phyloP scores from a whole-genome alignment of 2,329 filamentous ascomycete species.

The Pezicula carpinea region DNA sequence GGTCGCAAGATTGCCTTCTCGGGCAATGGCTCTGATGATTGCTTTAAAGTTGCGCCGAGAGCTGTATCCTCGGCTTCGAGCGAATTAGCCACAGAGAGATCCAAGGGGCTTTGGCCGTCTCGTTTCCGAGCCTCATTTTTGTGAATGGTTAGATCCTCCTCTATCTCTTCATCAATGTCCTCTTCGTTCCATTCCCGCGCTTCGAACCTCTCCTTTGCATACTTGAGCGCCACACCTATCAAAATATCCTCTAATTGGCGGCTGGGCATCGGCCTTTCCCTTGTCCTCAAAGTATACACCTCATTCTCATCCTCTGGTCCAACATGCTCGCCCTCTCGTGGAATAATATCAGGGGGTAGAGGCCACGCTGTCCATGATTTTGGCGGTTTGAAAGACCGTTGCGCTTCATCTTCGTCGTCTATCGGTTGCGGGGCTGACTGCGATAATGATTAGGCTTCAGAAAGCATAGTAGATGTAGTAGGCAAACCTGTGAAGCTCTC shows the following conservation, averaged over 20 bases:
- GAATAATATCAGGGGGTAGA: slow-evolving; percentile 56
- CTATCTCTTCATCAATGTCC: slow-evolving; percentile 10
- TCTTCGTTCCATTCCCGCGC: slow-evolving; percentile 31
- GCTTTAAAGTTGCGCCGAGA: slow-evolving; percentile 7
- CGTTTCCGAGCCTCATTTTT: slow-evolving; percentile 1
- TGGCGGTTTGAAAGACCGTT: slow-evolving; percentile 42
- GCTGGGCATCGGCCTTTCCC: slow-evolving; percentile 45
- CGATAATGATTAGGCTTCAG: neutral
- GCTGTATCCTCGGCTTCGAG: neutral
- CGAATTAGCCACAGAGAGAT: too few relatives aligned
- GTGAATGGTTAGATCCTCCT: slow-evolving; percentile 12
- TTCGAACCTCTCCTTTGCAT: slow-evolving; percentile 62
- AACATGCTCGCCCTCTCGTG: slow-evolving; percentile 48
- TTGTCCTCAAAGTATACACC: slow-evolving; percentile 44
- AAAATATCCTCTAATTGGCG: slow-evolving; percentile 65
- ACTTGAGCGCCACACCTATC: slow-evolving; percentile 58
- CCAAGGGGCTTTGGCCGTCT: too few relatives aligned
- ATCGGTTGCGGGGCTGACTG: neutral
- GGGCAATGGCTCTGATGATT: neutral
- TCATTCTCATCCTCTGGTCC: slow-evolving; percentile 43
- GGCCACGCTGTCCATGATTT: slow-evolving; percentile 85
- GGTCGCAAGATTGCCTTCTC: slow-evolving; percentile 31
- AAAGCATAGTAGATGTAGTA: neutral
- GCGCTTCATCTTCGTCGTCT: slow-evolving; percentile 25
- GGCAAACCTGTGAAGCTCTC: slow-evolving; percentile 33